Evolutionary conservation across 1,139 yeast genomes (phyloP).

Genomic region (Lodderomyces jiufengensis): DNA sequence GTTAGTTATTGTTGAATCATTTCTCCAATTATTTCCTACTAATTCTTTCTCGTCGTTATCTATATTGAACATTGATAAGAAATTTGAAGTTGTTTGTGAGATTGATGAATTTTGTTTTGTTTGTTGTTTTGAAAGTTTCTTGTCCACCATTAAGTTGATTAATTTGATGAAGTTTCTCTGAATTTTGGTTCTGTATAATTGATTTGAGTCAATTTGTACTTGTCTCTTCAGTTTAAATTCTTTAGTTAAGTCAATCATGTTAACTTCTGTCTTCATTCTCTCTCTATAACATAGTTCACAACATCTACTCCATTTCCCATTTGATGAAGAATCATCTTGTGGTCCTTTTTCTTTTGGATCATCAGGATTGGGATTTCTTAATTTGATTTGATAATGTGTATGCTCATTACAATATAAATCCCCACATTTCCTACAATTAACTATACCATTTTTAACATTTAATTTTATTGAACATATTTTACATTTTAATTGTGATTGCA

Average conservation of each 20-base stretch:
- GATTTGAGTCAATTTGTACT: slow-evolving; percentile 35
- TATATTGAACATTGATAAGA: not conserved
- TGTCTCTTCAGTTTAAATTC: slow-evolving; percentile 42
- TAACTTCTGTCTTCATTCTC: slow-evolving; percentile 41
- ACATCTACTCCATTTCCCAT: slow-evolving; percentile 68
- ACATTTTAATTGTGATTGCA: slow-evolving; percentile 33
- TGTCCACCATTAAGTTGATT: slow-evolving; percentile 23
- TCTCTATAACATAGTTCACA: slow-evolving; percentile 59
- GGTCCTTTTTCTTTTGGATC: slow-evolving; percentile 30
- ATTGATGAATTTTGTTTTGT: not conserved
- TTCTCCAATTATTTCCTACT: slow-evolving; percentile 59
- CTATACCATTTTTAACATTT: slow-evolving; percentile 47
- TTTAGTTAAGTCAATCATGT: slow-evolving; percentile 47
- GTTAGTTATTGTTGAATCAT: slow-evolving; percentile 44
- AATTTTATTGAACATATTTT: slow-evolving; percentile 39
- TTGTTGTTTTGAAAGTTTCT: not conserved
- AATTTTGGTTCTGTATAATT: slow-evolving; percentile 52
- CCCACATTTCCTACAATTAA: slow-evolving; percentile 74
- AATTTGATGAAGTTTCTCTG: slow-evolving; percentile 60
- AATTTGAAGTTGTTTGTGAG: slow-evolving; percentile 14
- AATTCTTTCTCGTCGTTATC: slow-evolving; percentile 45
- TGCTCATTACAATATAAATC: slow-evolving; percentile 64
- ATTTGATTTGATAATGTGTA: slow-evolving; percentile 49
- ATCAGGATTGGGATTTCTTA: slow-evolving; percentile 29
- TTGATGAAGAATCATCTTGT: slow-evolving; percentile 22